A percentile compares a stretch with the other conserved stretches of the same genome.
phyloP scores from a whole-genome alignment of 495 filamentous ascomycete species.

The Extremus antarcticus region DNA sequence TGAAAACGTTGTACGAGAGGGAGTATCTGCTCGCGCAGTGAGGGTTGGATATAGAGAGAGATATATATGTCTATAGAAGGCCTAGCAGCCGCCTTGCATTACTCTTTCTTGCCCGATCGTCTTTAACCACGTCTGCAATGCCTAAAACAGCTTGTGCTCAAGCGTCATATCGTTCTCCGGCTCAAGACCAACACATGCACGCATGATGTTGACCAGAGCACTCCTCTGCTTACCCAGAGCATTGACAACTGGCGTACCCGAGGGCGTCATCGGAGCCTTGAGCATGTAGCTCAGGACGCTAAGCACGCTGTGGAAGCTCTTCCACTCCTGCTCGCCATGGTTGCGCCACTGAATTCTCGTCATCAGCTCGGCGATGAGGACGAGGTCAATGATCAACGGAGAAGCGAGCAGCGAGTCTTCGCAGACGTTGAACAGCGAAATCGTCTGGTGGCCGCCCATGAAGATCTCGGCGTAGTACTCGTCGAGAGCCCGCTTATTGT shows the following conservation, averaged over 20 bases:
- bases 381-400: constrained; percentile 93
- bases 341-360: constrained; percentile 90
- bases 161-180: constrained; percentile 99
- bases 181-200: constrained; percentile 92
- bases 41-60: neutral
- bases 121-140: too few species aligned
- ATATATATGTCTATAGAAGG: neutral
- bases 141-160: constrained; percentile 91
- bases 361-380: constrained; percentile 91
- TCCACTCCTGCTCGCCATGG: constrained; percentile 55
- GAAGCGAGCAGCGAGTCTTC: constrained; percentile 97
- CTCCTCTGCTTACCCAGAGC: constrained; percentile 91
- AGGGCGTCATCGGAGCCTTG: constrained; percentile 92
- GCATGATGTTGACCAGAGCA: constrained; percentile 96
- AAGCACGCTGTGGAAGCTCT: constrained; percentile 92
- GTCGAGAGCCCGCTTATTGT: constrained; percentile 97
- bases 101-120: neutral
- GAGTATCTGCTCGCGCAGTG: constrained; percentile 16
- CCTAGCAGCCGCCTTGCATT: too few species aligned
- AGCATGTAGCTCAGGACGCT: constrained; percentile 99
- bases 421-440: constrained; percentile 96
- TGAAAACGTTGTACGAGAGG: constrained; percentile 4
- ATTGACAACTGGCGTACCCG: constrained; percentile 94
- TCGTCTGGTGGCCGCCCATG: constrained; percentile 96
- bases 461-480: constrained; percentile 99